Evolutionary conservation across 768 basidiomycete genomes (phyloP).

Genomic region (Pulveroboletus sp.): DNA sequence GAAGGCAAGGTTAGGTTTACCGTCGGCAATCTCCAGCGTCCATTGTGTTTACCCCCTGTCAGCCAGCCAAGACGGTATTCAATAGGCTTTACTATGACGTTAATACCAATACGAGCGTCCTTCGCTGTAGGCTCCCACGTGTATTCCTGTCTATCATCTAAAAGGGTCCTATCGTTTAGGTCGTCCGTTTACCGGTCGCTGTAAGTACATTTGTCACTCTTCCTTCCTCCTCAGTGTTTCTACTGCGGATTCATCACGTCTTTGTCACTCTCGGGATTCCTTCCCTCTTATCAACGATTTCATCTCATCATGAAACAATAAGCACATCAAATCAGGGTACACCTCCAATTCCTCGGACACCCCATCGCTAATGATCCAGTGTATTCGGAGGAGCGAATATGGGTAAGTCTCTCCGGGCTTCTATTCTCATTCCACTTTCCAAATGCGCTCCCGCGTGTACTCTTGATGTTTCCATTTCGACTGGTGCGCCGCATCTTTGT

Average conservation of each 20-base stretch:
- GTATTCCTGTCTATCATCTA: neutral
- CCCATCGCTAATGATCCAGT: conserved; percentile 96
- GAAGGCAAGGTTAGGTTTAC: conserved; percentile 74
- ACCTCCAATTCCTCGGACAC: conserved; percentile 90
- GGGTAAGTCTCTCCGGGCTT: conserved; percentile 45
- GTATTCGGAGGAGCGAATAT: conserved; percentile 78
- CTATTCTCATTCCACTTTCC: neutral
- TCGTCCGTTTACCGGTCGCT: conserved; percentile 87
- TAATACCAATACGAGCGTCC: conserved; percentile 78
- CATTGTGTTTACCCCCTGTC: conserved; percentile 2
- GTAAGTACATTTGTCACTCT: conserved; percentile 45
- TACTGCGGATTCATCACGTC: neutral
- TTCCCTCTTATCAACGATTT: conserved; percentile 4
- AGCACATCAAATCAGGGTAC: conserved; percentile 98
- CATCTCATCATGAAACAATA: conserved; percentile 1
- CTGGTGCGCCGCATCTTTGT: neutral
- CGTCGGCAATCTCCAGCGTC: neutral
- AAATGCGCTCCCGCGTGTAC: neutral
- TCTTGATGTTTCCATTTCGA: neutral
- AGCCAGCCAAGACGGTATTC: conserved; percentile 91
- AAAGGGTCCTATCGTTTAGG: conserved; percentile 42
- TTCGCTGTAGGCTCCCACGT: conserved; percentile 59
- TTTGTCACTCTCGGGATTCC: neutral
- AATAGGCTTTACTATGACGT: conserved; percentile 77
- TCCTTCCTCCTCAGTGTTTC: neutral